Evolutionary conservation across 2,329 filamentous ascomycete species (phyloP), one percentile per base, ranked within the genome.

Genomic region (Botryotinia convoluta): DNA sequence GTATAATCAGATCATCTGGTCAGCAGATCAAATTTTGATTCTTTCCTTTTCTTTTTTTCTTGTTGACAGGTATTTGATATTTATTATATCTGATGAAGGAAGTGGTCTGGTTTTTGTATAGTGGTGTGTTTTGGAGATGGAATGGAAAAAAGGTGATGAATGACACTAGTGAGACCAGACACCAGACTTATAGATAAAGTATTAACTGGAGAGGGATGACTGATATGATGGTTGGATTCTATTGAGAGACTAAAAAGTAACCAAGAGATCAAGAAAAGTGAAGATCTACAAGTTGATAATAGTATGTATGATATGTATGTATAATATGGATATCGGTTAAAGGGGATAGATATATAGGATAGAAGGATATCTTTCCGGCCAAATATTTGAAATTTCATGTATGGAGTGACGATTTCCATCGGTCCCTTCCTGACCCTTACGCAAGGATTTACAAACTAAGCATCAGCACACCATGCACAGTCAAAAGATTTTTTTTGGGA

Each of bases 1-100:
- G 61, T 57, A 37, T 59, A 72, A 72, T 72, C 69, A 72, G 48
- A 72, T 65, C 45, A 72, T 72, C 26, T 29, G 61, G 69, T 72
- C 69, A 72, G 45, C 60, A 65, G 69, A 65, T 59, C 44, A 3
- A n/a, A 48, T 14, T 14, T 4, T 20, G 39, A 20, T 18, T 63
- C 26, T 18, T 5, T 29, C 9, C 44, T 5, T 45, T 65, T 45
- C 22, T 51, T 1, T 39, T 29, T 3, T 3, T 32, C 32, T n/a
- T n/a, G n/a, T n/a, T n/a, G 44, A 16, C 26, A 2, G 39, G 29
- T 37, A 16, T 67, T 22, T 10, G 63, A 37, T 29, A 29, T 35
- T 61, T 63, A n/a, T 54, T 20, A 20, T 29, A 12, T 67, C 29
- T n/a, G 63, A 57, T 0, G 63, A 8, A 10, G 35, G 60, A n/a